These are phyloP conservation scores for Mycosarcoma mackinlayi DNA, from an alignment of 1,284 basidiomycete species.

Conservation along the genomic window DNA sequence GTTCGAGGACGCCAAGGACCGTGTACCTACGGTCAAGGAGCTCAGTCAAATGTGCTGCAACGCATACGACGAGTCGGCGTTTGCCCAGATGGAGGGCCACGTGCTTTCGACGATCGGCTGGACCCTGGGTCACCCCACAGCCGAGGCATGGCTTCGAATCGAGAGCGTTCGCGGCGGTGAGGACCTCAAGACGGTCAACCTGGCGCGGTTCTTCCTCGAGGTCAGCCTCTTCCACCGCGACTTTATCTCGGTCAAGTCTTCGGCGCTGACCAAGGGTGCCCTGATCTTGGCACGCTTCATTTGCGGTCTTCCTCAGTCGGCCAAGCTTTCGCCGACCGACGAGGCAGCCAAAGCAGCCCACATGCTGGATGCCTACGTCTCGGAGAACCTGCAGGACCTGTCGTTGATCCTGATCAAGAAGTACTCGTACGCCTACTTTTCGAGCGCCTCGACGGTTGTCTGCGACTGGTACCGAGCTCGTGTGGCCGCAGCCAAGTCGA, in stretches of 20 bases:
- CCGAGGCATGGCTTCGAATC: conserved; percentile 92
- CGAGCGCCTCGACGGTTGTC: conserved; percentile 89
- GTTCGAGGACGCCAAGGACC: conserved; percentile 98
- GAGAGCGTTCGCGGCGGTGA: conserved; percentile 72
- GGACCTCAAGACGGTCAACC: conserved; percentile 87
- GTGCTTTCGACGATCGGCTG: conserved; percentile 95
- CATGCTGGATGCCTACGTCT: conserved; percentile 84
- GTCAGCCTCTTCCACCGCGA: conserved; percentile 96
- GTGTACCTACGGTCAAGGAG: conserved; percentile 93
- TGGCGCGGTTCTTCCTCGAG: conserved; percentile 98
- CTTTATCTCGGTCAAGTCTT: conserved; percentile 86
- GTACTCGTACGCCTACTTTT: conserved; percentile 94
- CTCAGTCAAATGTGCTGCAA: conserved; percentile 93
- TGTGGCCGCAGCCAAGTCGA: conserved; percentile 27
- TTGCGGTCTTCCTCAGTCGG: conserved; percentile 65
- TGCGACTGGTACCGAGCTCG: conserved; percentile 82
- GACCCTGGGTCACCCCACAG: conserved; percentile 96
- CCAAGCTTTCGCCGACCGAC: conserved; percentile 36
- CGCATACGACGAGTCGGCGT: conserved; percentile 94
- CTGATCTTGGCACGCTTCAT: conserved; percentile 88
- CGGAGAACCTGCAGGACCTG: conserved; percentile 85
- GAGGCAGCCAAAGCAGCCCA: conserved; percentile 72
- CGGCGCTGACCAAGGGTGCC: conserved; percentile 86
- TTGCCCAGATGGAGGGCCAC: conserved; percentile 82
- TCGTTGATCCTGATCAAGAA: conserved; percentile 96